phyloP scores from a whole-genome alignment of 495 filamentous ascomycete species.

The Haplographium delicatum region DNA sequence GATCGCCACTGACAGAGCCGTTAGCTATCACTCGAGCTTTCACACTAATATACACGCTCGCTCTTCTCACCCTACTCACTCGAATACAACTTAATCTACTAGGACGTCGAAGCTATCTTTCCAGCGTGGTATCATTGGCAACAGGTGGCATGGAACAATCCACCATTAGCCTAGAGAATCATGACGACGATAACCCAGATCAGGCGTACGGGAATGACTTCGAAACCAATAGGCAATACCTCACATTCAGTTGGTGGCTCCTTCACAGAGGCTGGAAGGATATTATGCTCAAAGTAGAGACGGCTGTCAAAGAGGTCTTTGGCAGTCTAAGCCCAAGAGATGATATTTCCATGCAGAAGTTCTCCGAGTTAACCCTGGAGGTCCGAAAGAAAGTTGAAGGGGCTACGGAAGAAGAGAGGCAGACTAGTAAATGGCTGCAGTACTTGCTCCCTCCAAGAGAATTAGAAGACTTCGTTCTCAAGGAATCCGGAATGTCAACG shows the following conservation, averaged over 20 bases:
- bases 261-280: conserved; percentile 85
- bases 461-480: conserved; percentile 75
- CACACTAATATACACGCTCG: conserved; percentile 85
- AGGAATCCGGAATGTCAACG: conserved; percentile 70
- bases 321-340: conserved; percentile 81
- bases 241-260: conserved; percentile 98
- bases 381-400: conserved; percentile 84
- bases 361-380: conserved; percentile 72
- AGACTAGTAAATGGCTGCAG: conserved; percentile 65
- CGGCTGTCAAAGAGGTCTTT: conserved; percentile 80
- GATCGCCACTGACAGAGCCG: conserved; percentile 25
- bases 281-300: conserved; percentile 70
- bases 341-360: conserved; percentile 69
- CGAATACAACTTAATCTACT: conserved; percentile 96
- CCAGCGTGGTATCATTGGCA: conserved; percentile 85
- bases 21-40: conserved; percentile 79
- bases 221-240: conserved; percentile 87
- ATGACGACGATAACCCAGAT: conserved; percentile 74
- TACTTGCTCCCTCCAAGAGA: conserved; percentile 75
- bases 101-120: conserved; percentile 89
- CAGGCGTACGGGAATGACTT: conserved; percentile 85
- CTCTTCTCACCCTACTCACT: conserved; percentile 85
- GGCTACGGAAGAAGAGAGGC: conserved; percentile 58
- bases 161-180: conserved; percentile 81
- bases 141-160: conserved; percentile 52